Evolutionary conservation across 164 flowering plant genomes (phyloP).

Genomic region (Aristolochia fimbriata): DNA sequence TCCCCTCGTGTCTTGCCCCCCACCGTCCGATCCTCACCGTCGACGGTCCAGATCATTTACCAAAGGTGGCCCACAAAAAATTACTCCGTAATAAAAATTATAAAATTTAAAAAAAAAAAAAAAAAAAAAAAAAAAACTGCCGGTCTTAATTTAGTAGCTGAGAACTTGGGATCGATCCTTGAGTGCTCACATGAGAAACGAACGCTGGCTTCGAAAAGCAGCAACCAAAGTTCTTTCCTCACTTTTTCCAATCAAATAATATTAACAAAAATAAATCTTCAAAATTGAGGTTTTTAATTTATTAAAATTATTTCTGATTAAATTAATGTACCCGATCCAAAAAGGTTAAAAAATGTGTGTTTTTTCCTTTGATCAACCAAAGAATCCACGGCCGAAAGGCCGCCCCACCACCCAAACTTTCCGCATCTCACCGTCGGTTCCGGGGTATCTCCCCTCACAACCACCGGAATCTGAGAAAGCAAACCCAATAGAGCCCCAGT

Average conservation of each 20-base stretch:
- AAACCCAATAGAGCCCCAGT: too few relatives aligned
- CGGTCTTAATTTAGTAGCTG: too few relatives aligned
- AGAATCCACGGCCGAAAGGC: conserved; percentile 3
- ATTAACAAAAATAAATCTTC: not conserved
- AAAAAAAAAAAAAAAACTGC: too few relatives aligned
- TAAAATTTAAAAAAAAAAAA: too few relatives aligned
- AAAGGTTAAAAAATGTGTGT: not conserved
- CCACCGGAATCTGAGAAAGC: too few relatives aligned
- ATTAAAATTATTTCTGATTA: not conserved
- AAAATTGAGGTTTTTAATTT: too few relatives aligned
- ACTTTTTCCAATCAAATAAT: not conserved
- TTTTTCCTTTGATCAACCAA: not conserved
- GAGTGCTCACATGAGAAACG: conserved; percentile 3
- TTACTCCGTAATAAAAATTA: too few relatives aligned
- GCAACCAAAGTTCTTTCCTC: conserved; percentile 5
- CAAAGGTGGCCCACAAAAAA: too few relatives aligned
- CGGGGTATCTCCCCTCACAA: too few relatives aligned
- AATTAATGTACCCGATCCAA: not conserved
- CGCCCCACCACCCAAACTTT: not conserved
- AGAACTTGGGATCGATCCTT: conserved; percentile 2
- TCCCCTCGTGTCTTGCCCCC: not conserved
- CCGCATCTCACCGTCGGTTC: not conserved
- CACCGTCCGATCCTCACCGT: not conserved
- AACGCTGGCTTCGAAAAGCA: not conserved
- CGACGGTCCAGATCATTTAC: not conserved